Conservation (phyloP, 2,329 filamentous ascomycete species). For the Fusarium papillatum region DNA sequence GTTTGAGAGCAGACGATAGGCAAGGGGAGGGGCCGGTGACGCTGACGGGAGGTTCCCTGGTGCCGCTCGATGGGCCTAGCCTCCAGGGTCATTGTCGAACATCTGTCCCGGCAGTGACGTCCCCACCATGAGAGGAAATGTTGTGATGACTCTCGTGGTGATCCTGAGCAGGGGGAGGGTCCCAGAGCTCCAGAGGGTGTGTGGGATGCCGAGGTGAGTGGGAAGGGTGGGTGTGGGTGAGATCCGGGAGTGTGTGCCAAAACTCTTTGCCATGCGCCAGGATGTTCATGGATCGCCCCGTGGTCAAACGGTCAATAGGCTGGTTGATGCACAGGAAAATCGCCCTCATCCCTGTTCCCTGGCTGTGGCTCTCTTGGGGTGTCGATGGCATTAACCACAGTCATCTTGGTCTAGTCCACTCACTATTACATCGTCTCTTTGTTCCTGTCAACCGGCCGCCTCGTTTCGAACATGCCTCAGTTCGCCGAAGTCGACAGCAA, state of each 20-base stretch:
- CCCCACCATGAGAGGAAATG: constrained; percentile 36
- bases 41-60: constrained; percentile 41
- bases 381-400: constrained; percentile 37
- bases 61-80: constrained; percentile 38
- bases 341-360: constrained; percentile 40
- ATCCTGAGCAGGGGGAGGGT: constrained; percentile 40
- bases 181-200: constrained; percentile 17
- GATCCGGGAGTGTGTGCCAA: constrained; percentile 41
- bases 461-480: constrained; percentile 18
- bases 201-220: constrained; percentile 18
- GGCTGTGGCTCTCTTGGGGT: constrained; percentile 27
- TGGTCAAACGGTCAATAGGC: constrained; percentile 46
- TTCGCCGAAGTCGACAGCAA: constrained; percentile 32
- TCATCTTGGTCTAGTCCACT: constrained; percentile 17
- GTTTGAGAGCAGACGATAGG: constrained; percentile 31
- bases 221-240: constrained; percentile 35
- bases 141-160: constrained; percentile 38
- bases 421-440: not conserved
- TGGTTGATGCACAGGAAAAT: constrained; percentile 32
- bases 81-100: constrained; percentile 31
- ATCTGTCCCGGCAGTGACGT: constrained; percentile 43
- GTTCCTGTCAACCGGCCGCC: not conserved
- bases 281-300: constrained; percentile 45
- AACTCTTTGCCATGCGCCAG: constrained; percentile 42
- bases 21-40: constrained; percentile 35